phyloP scores from a whole-genome alignment of 352 stramenopile genomes.

The Lagenidium sp. region DNA sequence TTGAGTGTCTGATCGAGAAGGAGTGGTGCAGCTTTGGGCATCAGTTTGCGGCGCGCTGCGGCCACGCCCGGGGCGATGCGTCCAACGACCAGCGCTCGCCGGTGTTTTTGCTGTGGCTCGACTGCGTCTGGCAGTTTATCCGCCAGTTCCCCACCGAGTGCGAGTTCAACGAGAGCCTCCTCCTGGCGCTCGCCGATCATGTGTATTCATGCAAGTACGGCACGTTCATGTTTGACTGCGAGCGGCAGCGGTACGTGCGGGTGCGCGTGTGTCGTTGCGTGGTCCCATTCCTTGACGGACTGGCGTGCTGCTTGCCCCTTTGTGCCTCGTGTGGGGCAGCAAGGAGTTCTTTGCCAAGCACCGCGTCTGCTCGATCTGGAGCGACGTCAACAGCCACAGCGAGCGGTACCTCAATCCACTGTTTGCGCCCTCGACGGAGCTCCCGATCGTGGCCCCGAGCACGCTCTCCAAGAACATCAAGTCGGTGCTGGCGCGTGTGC shows the following conservation, averaged over 20 bases:
- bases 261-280: background rate
- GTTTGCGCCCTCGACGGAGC: slow-evolving; percentile 37
- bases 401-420: slow-evolving; percentile 63
- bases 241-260: slow-evolving; percentile 63
- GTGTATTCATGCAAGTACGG: slow-evolving; percentile 97
- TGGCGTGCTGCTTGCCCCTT: no score
- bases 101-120: slow-evolving; percentile 98
- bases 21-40: slow-evolving; percentile 99
- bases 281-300: no score
- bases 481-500: no score
- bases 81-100: slow-evolving; percentile 93
- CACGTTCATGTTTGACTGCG: slow-evolving; percentile 97
- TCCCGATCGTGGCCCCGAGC: slow-evolving; percentile 43
- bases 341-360: slow-evolving; percentile 78
- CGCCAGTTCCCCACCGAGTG: slow-evolving; percentile 95
- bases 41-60: slow-evolving; percentile 93
- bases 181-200: slow-evolving; percentile 94
- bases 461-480: slow-evolving; percentile 86
- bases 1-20: slow-evolving; percentile 96
- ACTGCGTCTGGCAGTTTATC: slow-evolving; percentile 97
- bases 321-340: no score
- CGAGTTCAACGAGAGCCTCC: slow-evolving; percentile 93
- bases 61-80: slow-evolving; percentile 86
- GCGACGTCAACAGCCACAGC: slow-evolving; percentile 61
- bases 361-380: slow-evolving; percentile 72